phyloP scores from a whole-genome alignment of 2,329 filamentous ascomycete genomes.

The Arthrinium puccinioides region DNA sequence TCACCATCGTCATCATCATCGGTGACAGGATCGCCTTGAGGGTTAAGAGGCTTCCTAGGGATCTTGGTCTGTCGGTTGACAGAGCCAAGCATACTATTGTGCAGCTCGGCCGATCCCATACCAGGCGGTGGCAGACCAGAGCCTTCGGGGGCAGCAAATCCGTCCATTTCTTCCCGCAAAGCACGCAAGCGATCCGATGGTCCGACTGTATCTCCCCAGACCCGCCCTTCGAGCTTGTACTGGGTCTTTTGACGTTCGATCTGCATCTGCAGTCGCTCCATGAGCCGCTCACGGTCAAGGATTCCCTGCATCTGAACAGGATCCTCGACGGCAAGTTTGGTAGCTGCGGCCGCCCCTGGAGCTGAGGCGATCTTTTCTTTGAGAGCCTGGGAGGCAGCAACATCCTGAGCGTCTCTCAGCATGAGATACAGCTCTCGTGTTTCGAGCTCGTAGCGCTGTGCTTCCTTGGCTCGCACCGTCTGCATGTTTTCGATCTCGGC shows the following conservation, averaged over 20 bases:
- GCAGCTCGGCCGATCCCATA: slow-evolving; percentile 64
- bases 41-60: slow-evolving; percentile 44
- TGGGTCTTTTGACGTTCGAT: slow-evolving; percentile 96
- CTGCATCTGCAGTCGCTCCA: slow-evolving; percentile 91
- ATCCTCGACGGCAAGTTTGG: slow-evolving; percentile 54
- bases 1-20: slow-evolving; percentile 38
- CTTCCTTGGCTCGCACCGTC: slow-evolving; percentile 77
- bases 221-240: slow-evolving; percentile 89
- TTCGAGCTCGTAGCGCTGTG: slow-evolving; percentile 91
- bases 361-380: too few species aligned
- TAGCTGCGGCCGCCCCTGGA: slow-evolving; percentile 41
- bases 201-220: slow-evolving; percentile 74
- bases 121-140: slow-evolving; percentile 49
- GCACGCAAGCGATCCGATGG: slow-evolving; percentile 90
- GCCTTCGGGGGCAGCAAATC: slow-evolving; percentile 40
- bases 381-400: slow-evolving; percentile 76
- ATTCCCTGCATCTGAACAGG: slow-evolving; percentile 82
- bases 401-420: slow-evolving; percentile 94
- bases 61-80: slow-evolving; percentile 56
- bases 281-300: slow-evolving; percentile 82
- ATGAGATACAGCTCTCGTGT: slow-evolving; percentile 96
- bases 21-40: slow-evolving; percentile 19
- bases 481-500: slow-evolving; percentile 84
- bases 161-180: slow-evolving; percentile 90
- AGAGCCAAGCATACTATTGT: slow-evolving; percentile 66